Conservation (phyloP, 805 yeast genomes). For the Candida schatavii region DNA sequence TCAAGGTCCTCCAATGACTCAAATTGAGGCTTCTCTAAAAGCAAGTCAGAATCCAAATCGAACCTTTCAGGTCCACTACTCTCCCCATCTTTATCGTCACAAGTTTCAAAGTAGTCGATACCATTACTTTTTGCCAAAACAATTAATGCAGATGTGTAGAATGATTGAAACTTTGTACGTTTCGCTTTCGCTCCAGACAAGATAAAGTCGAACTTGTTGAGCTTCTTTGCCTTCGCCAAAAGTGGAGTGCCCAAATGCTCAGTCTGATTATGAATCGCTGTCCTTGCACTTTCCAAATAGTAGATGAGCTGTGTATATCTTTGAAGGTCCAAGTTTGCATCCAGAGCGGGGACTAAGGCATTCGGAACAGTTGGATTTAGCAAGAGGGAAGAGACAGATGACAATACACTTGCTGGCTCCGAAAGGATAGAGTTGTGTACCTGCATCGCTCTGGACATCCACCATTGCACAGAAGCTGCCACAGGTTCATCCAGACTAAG, state of each 20-base stretch:
- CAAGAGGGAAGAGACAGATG: conserved; percentile 40
- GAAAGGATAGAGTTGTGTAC: conserved; percentile 61
- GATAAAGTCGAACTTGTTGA: conserved; percentile 60
- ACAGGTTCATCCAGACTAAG: conserved; percentile 23
- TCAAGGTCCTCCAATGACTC: conserved; percentile 55
- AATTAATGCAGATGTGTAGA: conserved; percentile 68
- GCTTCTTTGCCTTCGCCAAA: conserved; percentile 51
- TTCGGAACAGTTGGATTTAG: conserved; percentile 32
- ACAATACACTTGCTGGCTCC: conserved; percentile 54
- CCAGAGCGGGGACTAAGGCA: conserved; percentile 26
- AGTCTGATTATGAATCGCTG: conserved; percentile 57
- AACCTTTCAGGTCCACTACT: conserved; percentile 51
- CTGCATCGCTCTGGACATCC: conserved; percentile 70
- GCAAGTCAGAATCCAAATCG: conserved; percentile 68
- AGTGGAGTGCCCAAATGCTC: conserved; percentile 60
- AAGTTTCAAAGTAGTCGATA: conserved; percentile 19
- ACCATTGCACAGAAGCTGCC: conserved; percentile 60
- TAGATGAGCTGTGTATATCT: conserved; percentile 44
- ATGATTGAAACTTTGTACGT: conserved; percentile 77
- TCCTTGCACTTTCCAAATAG: conserved; percentile 67
- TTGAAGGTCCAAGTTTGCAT: conserved; percentile 25
- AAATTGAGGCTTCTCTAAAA: conserved; percentile 72
- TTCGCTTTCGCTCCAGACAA: conserved; percentile 88
- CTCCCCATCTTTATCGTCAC: conserved; percentile 11
- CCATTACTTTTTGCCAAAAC: conserved; percentile 62